Evolutionary conservation across 75 land plant species (phyloP), one percentile per base, ranked within the genome.

Genomic region (Sequoia sempervirens): DNA sequence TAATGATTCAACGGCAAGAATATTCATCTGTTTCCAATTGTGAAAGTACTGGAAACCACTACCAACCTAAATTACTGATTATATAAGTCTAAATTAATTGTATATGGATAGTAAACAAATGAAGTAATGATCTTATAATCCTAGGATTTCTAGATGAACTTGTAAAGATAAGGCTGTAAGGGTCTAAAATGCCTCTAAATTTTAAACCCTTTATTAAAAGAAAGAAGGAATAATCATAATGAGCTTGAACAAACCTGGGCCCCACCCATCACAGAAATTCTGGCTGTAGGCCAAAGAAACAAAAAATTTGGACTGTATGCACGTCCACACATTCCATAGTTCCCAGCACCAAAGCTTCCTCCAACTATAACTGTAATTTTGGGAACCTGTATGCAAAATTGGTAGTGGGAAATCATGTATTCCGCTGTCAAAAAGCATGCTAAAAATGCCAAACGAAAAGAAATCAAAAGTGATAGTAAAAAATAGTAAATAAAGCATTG

Each of bases 321-420:
- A 84, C 99, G 95, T 13, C 99, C 99, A 89, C 99, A 97, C 99
- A 97, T 97, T 82, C 98, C 99, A 92, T 97, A 97, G 85, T 97
- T 97, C 46, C 99, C 99, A 86, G 99, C 99, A 47, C 99, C 99
- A 90, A 94, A 97, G 91, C 99, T 97, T 82, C 99, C 99, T 82
- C 99, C 99, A 86, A 97, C 92, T 34, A 97, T 85, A 40, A 97
- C 80, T 23, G 99, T 97, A 64, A 97, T 91, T 85, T 97, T 97
- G 13, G 98, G 99, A 69, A 97, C 96, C 99, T 97, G 86, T 12
- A 86, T 12, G 80, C 75, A 89, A 56, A 34, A 12, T 45, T 38
- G 12, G 56, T 64, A 11, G 5, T n/a, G 9, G 18, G 11, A 28
- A 30, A 38, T 81, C 34, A 81, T 17, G 26, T 34, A 50, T 66